Conservation (phyloP, 2,329 filamentous ascomycete genomes). For the Fusarium sp. region DNA sequence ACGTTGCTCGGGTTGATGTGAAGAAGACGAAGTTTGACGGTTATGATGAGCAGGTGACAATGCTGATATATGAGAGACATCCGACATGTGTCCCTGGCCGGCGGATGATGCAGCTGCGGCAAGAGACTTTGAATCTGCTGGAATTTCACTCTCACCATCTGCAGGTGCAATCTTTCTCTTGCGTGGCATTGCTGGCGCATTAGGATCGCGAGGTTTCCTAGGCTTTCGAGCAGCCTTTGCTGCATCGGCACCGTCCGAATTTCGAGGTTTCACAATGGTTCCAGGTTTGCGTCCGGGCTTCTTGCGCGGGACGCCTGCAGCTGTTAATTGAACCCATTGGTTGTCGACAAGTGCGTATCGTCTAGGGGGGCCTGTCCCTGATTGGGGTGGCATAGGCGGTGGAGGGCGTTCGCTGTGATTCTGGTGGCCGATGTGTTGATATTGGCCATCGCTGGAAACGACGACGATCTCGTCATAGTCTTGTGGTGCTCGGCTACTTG, state of each 20-base stretch:
- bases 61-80: constrained; percentile 38
- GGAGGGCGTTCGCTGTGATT: constrained; percentile 32
- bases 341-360: constrained; percentile 51
- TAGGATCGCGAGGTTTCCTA: constrained; percentile 68
- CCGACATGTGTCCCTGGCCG: constrained; percentile 37
- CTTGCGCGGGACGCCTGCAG: constrained; percentile 67
- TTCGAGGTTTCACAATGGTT: constrained; percentile 59
- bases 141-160: constrained; percentile 51
- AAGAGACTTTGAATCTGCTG: constrained; percentile 49
- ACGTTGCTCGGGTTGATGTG: constrained; percentile 45
- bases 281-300: constrained; percentile 74
- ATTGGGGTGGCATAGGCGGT: constrained; percentile 37
- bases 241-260: constrained; percentile 49
- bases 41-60: constrained; percentile 45
- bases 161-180: constrained; percentile 62
- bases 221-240: constrained; percentile 60
- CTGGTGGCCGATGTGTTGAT: constrained; percentile 36
- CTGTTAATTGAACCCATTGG: constrained; percentile 61
- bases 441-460: constrained; percentile 46
- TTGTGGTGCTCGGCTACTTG: constrained; percentile 34
- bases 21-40: constrained; percentile 39
- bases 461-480: constrained; percentile 63
- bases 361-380: constrained; percentile 42
- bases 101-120: constrained; percentile 42
- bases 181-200: constrained; percentile 63